Percentiles rank a stretch among this genome's conserved stretches.
Conservation (phyloP, 1,284 basidiomycete genomes). For the Fistulina hepatica region DNA sequence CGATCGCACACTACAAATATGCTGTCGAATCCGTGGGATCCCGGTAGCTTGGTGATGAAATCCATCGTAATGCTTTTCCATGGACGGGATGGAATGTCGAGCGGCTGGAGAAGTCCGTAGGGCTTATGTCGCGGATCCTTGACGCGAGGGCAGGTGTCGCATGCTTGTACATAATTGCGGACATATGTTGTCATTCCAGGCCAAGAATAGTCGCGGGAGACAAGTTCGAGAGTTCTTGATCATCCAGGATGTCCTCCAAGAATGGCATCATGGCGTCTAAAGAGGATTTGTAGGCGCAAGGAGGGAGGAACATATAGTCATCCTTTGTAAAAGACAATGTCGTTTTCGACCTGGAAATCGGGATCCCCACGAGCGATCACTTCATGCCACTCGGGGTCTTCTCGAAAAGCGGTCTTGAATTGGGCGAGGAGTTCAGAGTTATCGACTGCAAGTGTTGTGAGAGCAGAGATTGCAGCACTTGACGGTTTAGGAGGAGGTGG, state of each 20-base stretch:
- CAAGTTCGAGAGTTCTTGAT: slow-evolving; percentile 13
- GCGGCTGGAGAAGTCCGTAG: slow-evolving; percentile 17
- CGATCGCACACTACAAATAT: slow-evolving; percentile 29
- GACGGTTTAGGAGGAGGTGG: no score
- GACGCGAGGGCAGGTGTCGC: slow-evolving; percentile 17
- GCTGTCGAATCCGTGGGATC: slow-evolving; percentile 20
- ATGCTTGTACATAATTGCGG: slow-evolving; percentile 17
- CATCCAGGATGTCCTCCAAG: slow-evolving; percentile 23
- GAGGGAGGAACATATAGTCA: slow-evolving; percentile 27
- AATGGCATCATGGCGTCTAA: slow-evolving; percentile 19
- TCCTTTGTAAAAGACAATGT: slow-evolving; percentile 25
- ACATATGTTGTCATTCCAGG: slow-evolving; percentile 13
- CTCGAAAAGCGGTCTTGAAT: slow-evolving; percentile 19
- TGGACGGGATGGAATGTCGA: slow-evolving; percentile 18
- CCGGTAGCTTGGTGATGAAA: slow-evolving; percentile 26
- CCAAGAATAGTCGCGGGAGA: slow-evolving; percentile 18
- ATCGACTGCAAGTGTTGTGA: slow-evolving; percentile 22
- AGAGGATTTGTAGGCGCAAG: slow-evolving; percentile 21
- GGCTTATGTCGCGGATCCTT: slow-evolving; percentile 17
- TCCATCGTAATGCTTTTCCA: slow-evolving; percentile 30
- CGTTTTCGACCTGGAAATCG: slow-evolving; percentile 19
- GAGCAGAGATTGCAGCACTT: slow-evolving; percentile 13
- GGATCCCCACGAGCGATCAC: slow-evolving; percentile 18
- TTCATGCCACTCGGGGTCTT: slow-evolving; percentile 23
- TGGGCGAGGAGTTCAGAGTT: slow-evolving; percentile 21